phyloP scores from a whole-genome alignment of 73 alveolate genomes.

The Paramecium sexaurelia region DNA sequence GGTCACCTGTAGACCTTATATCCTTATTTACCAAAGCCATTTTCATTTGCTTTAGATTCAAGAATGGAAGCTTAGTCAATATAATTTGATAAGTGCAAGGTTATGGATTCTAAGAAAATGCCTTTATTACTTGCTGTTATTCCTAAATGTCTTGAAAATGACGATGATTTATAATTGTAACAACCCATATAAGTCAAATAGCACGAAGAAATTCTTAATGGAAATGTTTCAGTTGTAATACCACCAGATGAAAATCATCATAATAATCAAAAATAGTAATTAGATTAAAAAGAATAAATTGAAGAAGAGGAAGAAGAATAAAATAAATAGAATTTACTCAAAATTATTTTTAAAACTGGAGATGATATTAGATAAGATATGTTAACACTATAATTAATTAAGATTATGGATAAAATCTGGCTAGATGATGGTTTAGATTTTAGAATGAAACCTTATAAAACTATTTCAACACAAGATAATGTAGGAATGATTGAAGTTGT shows the following conservation, averaged over 20 bases:
- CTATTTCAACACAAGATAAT: conserved; percentile 90
- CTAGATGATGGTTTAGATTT: conserved; percentile 92
- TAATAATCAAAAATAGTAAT: background rate
- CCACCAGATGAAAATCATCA: background rate
- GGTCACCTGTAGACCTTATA: background rate
- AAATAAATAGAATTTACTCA: background rate
- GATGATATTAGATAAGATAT: conserved; percentile 98
- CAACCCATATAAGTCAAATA: background rate
- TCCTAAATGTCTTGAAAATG: conserved; percentile 14
- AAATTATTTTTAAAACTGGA: conserved; percentile 80
- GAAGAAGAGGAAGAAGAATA: background rate
- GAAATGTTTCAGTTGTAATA: background rate
- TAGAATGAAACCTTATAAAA: conserved; percentile 92
- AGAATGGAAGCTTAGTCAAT: conserved; percentile 64
- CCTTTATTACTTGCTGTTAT: conserved; percentile 64
- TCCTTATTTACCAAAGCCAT: conserved; percentile 45
- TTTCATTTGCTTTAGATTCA: conserved; percentile 66
- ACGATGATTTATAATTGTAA: background rate
- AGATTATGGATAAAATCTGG: conserved; percentile 96
- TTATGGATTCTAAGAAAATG: conserved; percentile 67
- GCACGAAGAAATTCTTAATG: background rate
- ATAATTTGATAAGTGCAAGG: conserved; percentile 57
- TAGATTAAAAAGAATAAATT: background rate
- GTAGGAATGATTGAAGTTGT: conserved; percentile 97
- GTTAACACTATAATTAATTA: conserved; percentile 90